Base-by-base conservation (phyloP, 306 rosid genomes). In the Carpinus viminea region DNA sequence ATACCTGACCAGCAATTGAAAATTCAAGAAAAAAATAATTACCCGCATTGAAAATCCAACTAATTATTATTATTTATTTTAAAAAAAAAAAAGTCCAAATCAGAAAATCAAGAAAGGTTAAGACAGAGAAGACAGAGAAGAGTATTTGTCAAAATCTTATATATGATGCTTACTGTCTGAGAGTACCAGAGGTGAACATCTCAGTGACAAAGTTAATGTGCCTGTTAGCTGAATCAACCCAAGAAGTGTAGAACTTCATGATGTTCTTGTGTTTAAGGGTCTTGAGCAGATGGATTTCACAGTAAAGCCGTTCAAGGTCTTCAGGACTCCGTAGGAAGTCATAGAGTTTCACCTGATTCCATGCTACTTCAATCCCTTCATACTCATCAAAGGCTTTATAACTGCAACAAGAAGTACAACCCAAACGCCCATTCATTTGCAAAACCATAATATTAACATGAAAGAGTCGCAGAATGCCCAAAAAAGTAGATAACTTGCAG, bases 131-230 rank as follows among this genome's bases (percentile, higher is more conserved):
- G n/a, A 36, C n/a, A 76, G n/a, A 64, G 6, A 1, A 41, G 46
- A 18, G 12, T 15, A 3, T 51, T 55, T 46, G 12, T 76, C 9
- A 69, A 59, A 52, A 55, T 48, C 15, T 21, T 52, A 54, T 45
- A 54, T 45, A 53, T 31, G 24, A 15, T 65, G 73, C 93, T 86
- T 89, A 96, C 99, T 96, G 98, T 87, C 97, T 89, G 28, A 96
- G 90, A 87, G 99, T 93, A 16, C 99, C 99, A 70, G 99, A 96
- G 68, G 97, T 96, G 81, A 96, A 96, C 99, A 96, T 91, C 85
- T 96, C 99, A 41, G 99, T 96, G 75, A 96, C 98, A 76, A 96
- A 96, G 83, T 96, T 96, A 36, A 96, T 93, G 86, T 93, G 87
- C 73, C 98, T 89, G 51, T 90, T 96, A 3, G 85, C 50, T 73